A percentile compares a stretch with the other conserved stretches of the same genome.
These are phyloP conservation scores for Arachnopeziza araneosa DNA, from an alignment of 2,329 filamentous ascomycete species.

Conservation along the genomic window DNA sequence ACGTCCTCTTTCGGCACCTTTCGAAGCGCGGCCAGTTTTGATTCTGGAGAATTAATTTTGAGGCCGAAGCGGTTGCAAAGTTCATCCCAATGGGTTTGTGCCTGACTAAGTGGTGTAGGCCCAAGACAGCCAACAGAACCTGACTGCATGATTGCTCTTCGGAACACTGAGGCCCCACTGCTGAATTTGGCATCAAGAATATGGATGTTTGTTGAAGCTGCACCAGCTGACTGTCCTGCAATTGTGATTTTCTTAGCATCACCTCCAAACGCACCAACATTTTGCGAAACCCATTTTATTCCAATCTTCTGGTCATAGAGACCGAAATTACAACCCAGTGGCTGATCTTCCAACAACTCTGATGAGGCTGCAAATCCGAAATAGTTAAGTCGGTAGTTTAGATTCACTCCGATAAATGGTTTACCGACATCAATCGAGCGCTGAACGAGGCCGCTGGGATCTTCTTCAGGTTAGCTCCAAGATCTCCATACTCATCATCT, in stretches of 20 bases:
- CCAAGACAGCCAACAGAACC: constrained; percentile 34
- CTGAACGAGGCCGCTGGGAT: constrained; percentile 40
- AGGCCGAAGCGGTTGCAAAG: background rate
- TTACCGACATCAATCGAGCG: constrained; percentile 43
- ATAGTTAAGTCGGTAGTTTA: constrained; percentile 10
- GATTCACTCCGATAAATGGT: constrained; percentile 63
- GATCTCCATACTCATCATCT: constrained; percentile 21
- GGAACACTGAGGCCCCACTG: constrained; percentile 52
- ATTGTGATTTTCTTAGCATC: constrained; percentile 40
- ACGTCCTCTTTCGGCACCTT: background rate
- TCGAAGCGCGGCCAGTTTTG: background rate
- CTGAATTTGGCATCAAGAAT: constrained; percentile 65
- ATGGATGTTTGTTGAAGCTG: constrained; percentile 59
- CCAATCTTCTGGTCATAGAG: constrained; percentile 38
- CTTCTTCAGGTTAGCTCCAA: constrained; percentile 33
- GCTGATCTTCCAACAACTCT: constrained; percentile 34
- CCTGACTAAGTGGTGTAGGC: background rate
- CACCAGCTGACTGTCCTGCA: constrained; percentile 48
- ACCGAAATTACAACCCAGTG: constrained; percentile 42
- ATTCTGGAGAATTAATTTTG: background rate
- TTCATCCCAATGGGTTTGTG: constrained; percentile 2
- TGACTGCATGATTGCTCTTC: constrained; percentile 70
- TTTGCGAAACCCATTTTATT: constrained; percentile 37
- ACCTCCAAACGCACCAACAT: constrained; percentile 35
- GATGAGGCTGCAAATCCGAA: constrained; percentile 8